Base-by-base conservation (phyloP, 176 grass and related monocot genomes). In the Miscanthus lutarioriparius region DNA sequence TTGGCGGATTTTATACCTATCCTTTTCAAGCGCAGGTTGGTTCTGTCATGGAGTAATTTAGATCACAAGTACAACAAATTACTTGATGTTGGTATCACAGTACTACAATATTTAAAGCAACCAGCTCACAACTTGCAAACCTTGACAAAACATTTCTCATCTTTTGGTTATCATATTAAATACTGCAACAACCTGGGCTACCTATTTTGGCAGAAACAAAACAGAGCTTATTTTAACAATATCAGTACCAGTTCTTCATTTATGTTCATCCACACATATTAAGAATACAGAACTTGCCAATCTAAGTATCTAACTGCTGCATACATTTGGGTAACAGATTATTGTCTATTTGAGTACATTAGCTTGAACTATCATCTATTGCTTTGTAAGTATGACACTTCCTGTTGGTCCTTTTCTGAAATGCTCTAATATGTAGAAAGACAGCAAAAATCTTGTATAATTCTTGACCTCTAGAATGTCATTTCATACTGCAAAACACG, bases 21-120 rank as follows among this genome's bases (percentile, higher is more conserved):
- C 96, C 82, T 96, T 99, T 75, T 99, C 93, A 40, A 94, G 78
- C 33, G 93, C 91, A 91, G 96, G 96, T 92, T 99, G 96, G 85
- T 96, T 98, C 96, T 98, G 72, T 81, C 64, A 41, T 53, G 25
- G 45, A 86, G 22, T 58, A 77, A 77, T 74, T 66, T 56, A 75
- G 68, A 79, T 72, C 38, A 54, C 70, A 70, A 26, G 64, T 83
- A 78, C 25, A 82, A 27, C 9, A 84, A 89, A 77, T 82, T 77
- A 86, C 63, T 74, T 61, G 51, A 53, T 43, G 20, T 7, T 74
- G 30, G 17, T 64, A 66, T 67, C 17, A 75, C 11, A 75, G 73
- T 47, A 78, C 26, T 67, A 67, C 3, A 86, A 53, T 7, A 82
- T 78, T 35, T 38, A 82, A 77, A 86, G 74, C 28, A 78, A 32